phyloP scores from a whole-genome alignment of 441 rosid species.

The Erodium moschatum region DNA sequence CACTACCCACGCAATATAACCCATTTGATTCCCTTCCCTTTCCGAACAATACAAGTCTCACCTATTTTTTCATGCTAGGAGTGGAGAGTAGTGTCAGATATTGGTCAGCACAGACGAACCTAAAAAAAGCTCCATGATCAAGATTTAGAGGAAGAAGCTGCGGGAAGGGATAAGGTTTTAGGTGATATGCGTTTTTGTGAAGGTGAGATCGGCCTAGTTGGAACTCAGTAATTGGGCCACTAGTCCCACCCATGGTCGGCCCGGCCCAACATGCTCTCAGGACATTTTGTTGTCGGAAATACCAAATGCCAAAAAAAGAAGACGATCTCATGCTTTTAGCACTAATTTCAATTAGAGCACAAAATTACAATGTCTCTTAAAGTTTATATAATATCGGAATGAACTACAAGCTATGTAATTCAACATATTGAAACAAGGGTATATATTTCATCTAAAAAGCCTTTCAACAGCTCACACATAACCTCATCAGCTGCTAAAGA shows the following conservation, averaged over 20 bases:
- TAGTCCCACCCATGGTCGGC: background rate
- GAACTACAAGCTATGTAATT: background rate
- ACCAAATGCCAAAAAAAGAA: no score
- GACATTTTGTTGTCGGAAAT: no score
- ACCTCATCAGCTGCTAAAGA: background rate
- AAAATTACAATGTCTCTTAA: background rate
- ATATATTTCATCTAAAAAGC: background rate
- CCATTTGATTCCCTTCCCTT: constrained; percentile 1
- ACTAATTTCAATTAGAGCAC: background rate
- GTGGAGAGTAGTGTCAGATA: background rate
- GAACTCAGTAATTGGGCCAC: background rate
- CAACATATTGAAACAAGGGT: background rate
- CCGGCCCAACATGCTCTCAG: background rate
- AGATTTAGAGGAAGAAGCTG: background rate
- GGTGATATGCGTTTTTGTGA: background rate
- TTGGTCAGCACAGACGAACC: background rate
- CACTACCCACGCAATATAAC: background rate
- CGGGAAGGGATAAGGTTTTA: background rate
- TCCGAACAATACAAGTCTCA: background rate
- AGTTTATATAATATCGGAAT: background rate
- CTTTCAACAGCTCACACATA: background rate
- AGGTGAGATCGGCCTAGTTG: background rate
- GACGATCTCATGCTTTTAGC: no score
- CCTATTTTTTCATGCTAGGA: background rate
- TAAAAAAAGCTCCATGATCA: background rate